Evolutionary conservation across 192 early-diverging fungal genomes (phyloP).

Genomic region (Podila minutissima): DNA sequence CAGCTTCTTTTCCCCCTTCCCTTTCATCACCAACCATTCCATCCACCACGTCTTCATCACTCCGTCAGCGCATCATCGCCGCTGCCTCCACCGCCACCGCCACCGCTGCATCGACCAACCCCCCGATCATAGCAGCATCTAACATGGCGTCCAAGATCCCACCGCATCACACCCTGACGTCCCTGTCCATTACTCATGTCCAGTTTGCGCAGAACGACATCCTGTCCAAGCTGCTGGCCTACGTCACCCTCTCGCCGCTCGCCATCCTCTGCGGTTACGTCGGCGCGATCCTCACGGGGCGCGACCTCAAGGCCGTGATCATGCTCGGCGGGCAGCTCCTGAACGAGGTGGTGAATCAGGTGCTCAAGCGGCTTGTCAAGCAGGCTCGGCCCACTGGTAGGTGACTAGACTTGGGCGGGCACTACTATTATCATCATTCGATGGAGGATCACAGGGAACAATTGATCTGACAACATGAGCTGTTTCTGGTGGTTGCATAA

Average conservation of each 20-base stretch:
- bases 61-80: conserved; percentile 11
- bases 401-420: background rate
- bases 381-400: conserved; percentile 74
- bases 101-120: background rate
- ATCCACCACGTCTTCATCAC: background rate
- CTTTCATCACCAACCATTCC: background rate
- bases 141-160: conserved; percentile 21
- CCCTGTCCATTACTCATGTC: conserved; percentile 79
- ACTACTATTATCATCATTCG: background rate
- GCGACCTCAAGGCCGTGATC: conserved; percentile 64
- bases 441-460: background rate
- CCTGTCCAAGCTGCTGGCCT: conserved; percentile 69
- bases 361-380: conserved; percentile 68
- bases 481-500: background rate
- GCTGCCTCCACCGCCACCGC: background rate
- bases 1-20: background rate
- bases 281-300: conserved; percentile 66
- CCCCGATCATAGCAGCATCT: too few relatives aligned
- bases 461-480: too few relatives aligned
- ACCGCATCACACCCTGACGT: conserved; percentile 51
- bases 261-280: conserved; percentile 74
- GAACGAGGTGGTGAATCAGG: conserved; percentile 72
- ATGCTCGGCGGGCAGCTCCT: conserved; percentile 78
- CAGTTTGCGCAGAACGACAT: conserved; percentile 68
- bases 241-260: conserved; percentile 71